phyloP scores from a whole-genome alignment of 1,284 basidiomycete species.

The Microbotryomycetes sp. region DNA sequence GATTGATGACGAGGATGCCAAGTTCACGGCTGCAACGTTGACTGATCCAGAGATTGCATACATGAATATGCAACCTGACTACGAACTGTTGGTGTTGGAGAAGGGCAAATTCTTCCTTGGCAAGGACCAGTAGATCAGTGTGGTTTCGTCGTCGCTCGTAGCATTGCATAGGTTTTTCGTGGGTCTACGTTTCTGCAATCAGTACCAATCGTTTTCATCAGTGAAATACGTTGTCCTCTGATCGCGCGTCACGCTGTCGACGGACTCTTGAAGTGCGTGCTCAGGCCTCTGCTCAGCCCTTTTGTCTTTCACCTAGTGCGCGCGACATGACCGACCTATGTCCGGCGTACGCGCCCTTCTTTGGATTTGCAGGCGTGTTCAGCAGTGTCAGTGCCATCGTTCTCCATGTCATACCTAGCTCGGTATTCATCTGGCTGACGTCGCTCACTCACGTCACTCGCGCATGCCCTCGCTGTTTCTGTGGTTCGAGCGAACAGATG shows the following conservation, averaged over 20 bases:
- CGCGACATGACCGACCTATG: conserved; percentile 20
- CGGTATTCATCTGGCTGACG: neutral
- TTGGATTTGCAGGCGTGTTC: conserved; percentile 38
- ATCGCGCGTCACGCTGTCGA: neutral
- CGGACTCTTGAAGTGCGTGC: too few species aligned
- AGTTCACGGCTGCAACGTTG: conserved; percentile 42
- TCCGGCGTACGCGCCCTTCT: conserved; percentile 36
- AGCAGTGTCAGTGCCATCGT: conserved; percentile 22
- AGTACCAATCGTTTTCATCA: too few species aligned
- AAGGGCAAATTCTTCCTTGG: conserved; percentile 27
- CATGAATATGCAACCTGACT: conserved; percentile 38
- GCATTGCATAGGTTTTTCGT: too few species aligned
- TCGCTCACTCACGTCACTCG: neutral
- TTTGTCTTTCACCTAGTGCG: too few species aligned
- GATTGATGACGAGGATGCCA: conserved; percentile 41
- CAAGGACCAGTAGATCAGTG: neutral
- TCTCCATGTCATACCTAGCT: neutral
- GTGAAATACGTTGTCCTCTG: neutral
- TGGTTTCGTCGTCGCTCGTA: neutral
- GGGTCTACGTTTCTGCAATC: too few species aligned
- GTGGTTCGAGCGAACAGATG: conserved; percentile 54
- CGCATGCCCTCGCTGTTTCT: conserved; percentile 6
- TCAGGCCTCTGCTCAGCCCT: too few species aligned
- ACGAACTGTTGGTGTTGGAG: conserved; percentile 36
- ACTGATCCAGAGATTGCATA: conserved; percentile 39